Percentiles rank a stretch among this genome's conserved stretches.
Evolutionary conservation across 495 filamentous ascomycete species (phyloP).

Genomic region (Daldinia decipiens): DNA sequence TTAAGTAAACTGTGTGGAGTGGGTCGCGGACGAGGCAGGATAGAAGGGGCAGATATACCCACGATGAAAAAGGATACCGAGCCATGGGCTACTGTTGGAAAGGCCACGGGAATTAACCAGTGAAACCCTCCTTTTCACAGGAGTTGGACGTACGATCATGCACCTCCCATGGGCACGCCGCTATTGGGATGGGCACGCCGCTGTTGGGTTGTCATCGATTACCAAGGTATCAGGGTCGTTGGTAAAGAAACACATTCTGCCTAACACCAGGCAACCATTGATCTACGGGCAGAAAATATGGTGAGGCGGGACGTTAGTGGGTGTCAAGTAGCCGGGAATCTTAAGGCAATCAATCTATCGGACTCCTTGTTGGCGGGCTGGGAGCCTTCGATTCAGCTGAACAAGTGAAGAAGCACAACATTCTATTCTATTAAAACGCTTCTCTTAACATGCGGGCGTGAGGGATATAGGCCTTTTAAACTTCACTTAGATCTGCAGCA

Average conservation of each 20-base stretch:
- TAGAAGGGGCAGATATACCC: neutral
- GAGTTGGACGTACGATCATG: neutral
- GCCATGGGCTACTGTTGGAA: neutral
- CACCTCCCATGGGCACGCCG: neutral
- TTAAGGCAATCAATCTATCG: neutral
- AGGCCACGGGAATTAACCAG: neutral
- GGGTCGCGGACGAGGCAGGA: neutral
- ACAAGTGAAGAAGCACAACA: neutral
- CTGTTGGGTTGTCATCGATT: neutral
- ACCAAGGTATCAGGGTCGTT: no score
- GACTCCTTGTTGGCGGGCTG: neutral
- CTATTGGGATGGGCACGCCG: neutral
- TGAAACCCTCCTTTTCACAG: neutral
- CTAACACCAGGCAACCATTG: neutral
- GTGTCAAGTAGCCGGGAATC: neutral
- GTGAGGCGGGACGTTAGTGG: neutral
- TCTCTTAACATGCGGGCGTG: neutral
- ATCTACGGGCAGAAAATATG: neutral
- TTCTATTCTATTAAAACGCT: neutral
- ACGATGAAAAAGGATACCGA: neutral
- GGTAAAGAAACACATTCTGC: neutral
- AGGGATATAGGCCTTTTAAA: neutral
- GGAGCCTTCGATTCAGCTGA: neutral
- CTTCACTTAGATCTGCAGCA: neutral
- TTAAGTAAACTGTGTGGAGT: neutral